Conservation (phyloP, 257 asterid genomes). For the Euphrasia confusa region DNA sequence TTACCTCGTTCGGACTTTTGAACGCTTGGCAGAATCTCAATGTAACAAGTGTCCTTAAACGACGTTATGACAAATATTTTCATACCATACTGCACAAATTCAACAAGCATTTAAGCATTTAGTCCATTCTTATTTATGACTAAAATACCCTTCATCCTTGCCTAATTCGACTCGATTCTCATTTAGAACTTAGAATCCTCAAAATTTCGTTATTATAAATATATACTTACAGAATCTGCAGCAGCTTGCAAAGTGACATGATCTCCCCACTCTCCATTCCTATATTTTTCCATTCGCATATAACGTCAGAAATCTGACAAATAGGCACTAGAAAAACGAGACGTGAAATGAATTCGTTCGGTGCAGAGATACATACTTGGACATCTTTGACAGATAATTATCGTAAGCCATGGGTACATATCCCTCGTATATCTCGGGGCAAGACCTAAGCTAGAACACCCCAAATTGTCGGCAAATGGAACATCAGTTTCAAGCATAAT, state of each 20-base stretch:
- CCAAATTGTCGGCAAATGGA: constrained; percentile 24
- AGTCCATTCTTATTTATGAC: no score
- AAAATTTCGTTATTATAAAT: not conserved
- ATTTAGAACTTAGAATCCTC: no score
- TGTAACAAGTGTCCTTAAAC: constrained; percentile 91
- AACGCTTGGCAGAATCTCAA: constrained; percentile 78
- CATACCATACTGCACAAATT: constrained; percentile 83
- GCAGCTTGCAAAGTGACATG: constrained; percentile 98
- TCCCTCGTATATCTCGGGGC: constrained; percentile 77
- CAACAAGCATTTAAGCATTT: constrained; percentile 27
- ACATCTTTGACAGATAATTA: constrained; percentile 70
- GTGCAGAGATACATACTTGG: constrained; percentile 51
- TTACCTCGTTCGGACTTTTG: constrained; percentile 94
- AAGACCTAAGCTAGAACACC: constrained; percentile 64
- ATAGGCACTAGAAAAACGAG: constrained; percentile 21
- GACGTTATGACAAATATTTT: constrained; percentile 89
- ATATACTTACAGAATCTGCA: constrained; percentile 74
- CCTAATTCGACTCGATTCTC: no score
- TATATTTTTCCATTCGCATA: constrained; percentile 25
- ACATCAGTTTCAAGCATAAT: constrained; percentile 22
- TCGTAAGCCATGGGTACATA: constrained; percentile 94
- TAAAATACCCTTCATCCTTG: no score
- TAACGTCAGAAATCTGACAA: constrained; percentile 23
- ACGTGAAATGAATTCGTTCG: constrained; percentile 18
- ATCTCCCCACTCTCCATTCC: constrained; percentile 99